Evolutionary conservation across 2,329 filamentous ascomycete species (phyloP).

Genomic region (Cercospora sesami): DNA sequence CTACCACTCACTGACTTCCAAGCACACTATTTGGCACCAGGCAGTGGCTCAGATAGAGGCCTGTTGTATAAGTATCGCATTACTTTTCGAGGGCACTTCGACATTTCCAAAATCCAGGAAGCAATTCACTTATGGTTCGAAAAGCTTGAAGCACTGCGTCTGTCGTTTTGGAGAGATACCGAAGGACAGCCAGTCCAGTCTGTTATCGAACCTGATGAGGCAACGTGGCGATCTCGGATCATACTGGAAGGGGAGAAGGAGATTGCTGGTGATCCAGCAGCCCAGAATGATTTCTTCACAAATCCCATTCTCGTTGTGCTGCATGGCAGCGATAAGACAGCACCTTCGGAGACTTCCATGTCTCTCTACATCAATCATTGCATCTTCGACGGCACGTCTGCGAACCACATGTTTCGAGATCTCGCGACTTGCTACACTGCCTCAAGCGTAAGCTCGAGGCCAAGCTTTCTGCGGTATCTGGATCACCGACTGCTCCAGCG

Average conservation of each 20-base stretch:
- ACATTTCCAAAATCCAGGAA: background rate
- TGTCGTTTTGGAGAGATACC: background rate
- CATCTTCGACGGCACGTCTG: background rate
- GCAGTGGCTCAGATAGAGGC: background rate
- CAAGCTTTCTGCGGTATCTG: background rate
- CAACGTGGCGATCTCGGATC: background rate
- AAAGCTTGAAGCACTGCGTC: background rate
- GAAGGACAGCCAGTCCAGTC: background rate
- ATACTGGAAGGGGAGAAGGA: background rate
- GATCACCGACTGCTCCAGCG: background rate
- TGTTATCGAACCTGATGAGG: background rate
- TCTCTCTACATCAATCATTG: background rate
- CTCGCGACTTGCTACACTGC: background rate
- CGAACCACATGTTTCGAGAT: background rate
- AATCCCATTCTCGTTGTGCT: background rate
- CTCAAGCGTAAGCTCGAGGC: background rate
- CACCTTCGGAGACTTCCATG: background rate
- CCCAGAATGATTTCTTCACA: background rate
- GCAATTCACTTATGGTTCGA: background rate
- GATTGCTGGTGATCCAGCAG: background rate
- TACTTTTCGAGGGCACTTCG: background rate
- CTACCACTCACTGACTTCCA: background rate
- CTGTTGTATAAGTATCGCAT: background rate
- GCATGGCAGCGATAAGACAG: background rate
- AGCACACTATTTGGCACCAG: background rate